Conservation (phyloP, 73 alveolate species). For the Paramecium bursaria region DNA sequence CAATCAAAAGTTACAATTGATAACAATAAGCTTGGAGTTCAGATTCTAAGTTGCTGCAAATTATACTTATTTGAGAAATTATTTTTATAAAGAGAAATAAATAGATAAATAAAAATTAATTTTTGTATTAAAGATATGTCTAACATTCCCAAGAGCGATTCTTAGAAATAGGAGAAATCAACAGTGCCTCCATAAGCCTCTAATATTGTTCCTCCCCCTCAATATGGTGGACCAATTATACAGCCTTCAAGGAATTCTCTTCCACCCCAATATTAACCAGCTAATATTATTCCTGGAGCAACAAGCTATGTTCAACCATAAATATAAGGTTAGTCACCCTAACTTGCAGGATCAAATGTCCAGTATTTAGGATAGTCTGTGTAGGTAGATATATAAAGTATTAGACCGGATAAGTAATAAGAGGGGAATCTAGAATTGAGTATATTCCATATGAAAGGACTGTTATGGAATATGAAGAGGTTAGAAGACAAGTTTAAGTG, state of each 20-base stretch:
- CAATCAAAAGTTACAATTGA: too few relatives aligned
- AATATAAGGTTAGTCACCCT: neutral
- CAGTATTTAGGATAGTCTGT: neutral
- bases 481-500: conserved; percentile 49
- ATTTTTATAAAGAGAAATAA: too few relatives aligned
- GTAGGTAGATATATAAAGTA: neutral
- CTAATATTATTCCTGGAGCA: neutral
- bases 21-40: too few relatives aligned
- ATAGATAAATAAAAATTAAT: too few relatives aligned
- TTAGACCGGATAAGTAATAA: conserved; percentile 47
- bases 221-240: neutral
- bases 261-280: neutral
- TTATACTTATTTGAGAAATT: too few relatives aligned
- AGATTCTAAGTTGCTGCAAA: too few relatives aligned
- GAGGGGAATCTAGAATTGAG: conserved; percentile 71
- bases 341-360: too few relatives aligned
- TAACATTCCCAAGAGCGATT: too few relatives aligned
- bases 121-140: too few relatives aligned
- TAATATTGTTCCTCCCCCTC: conserved; percentile 10
- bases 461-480: conserved; percentile 64
- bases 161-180: too few relatives aligned
- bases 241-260: neutral
- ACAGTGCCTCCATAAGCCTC: too few relatives aligned
- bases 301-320: neutral
- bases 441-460: conserved; percentile 66